Percentiles rank a stretch among this genome's conserved stretches.
Evolutionary conservation across 2,329 filamentous ascomycete species (phyloP).

Genomic region (Pezicula radicicola): DNA sequence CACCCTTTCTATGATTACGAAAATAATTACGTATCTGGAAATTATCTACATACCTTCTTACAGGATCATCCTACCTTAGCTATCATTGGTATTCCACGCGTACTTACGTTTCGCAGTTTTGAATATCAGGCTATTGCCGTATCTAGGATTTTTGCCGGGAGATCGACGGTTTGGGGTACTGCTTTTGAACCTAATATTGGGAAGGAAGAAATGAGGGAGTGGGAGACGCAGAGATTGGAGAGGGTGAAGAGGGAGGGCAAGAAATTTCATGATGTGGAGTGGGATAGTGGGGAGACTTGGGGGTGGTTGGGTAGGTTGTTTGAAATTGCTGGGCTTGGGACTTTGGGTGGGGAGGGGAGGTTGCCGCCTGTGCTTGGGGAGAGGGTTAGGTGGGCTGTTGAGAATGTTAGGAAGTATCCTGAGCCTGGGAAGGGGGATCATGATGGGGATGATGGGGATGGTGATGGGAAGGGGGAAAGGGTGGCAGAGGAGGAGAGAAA

Average conservation of each 20-base stretch:
- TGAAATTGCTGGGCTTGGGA: slow-evolving; percentile 45
- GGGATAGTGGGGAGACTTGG: slow-evolving; percentile 48
- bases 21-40: slow-evolving; percentile 37
- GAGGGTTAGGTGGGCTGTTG: slow-evolving; percentile 44
- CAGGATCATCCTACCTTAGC: slow-evolving; percentile 44
- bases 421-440: slow-evolving; percentile 24
- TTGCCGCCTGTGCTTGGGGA: slow-evolving; percentile 41
- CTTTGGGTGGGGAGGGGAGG: slow-evolving; percentile 42
- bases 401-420: slow-evolving; percentile 46
- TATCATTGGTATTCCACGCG: slow-evolving; percentile 48
- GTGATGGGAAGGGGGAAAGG: not conserved
- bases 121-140: slow-evolving; percentile 55
- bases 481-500: not conserved
- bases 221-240: slow-evolving; percentile 41
- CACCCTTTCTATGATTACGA: slow-evolving; percentile 46
- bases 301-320: slow-evolving; percentile 45
- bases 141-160: slow-evolving; percentile 43
- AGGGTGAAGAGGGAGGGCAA: slow-evolving; percentile 26
- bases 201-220: slow-evolving; percentile 33
- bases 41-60: slow-evolving; percentile 52
- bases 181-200: slow-evolving; percentile 24
- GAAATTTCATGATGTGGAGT: slow-evolving; percentile 51
- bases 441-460: not conserved
- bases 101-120: slow-evolving; percentile 50
- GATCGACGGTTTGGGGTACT: slow-evolving; percentile 29